A percentile compares a stretch with the other conserved stretches of the same genome.
These are phyloP conservation scores for Ogataea methanolica DNA, from an alignment of 805 yeast genomes.

Conservation along the genomic window DNA sequence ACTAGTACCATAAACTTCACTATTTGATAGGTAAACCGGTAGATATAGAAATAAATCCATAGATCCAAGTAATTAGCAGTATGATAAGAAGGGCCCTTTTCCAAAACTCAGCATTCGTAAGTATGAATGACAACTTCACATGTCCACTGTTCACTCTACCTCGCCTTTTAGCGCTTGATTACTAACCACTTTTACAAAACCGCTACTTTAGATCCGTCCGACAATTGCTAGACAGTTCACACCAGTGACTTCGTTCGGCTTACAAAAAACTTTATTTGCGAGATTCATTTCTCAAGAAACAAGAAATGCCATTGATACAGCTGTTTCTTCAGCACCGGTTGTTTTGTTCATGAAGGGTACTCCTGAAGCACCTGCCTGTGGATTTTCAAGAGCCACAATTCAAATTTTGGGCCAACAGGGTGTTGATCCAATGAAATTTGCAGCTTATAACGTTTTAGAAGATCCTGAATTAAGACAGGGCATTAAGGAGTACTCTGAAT, in stretches of 20 bases:
- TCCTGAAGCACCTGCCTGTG: slow-evolving; percentile 97
- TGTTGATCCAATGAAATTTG: slow-evolving; percentile 93
- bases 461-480: slow-evolving; percentile 93
- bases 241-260: background rate
- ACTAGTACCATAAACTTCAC: too few relatives aligned
- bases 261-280: background rate
- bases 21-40: background rate
- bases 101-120: slow-evolving; percentile 1
- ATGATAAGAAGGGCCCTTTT: background rate
- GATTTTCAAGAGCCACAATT: slow-evolving; percentile 93
- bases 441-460: slow-evolving; percentile 94
- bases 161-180: background rate
- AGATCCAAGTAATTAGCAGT: background rate
- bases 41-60: background rate
- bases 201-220: slow-evolving; percentile 1
- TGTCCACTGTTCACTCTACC: background rate
- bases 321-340: slow-evolving; percentile 86
- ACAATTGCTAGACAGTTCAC: background rate
- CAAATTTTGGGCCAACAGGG: slow-evolving; percentile 94
- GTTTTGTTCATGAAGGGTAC: slow-evolving; percentile 98
- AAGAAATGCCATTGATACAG: slow-evolving; percentile 76
- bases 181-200: background rate
- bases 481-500: slow-evolving; percentile 87
- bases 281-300: slow-evolving; percentile 69
- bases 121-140: background rate